Conservation (phyloP, 129 eudicot genomes). For the Flaveria robusta region DNA sequence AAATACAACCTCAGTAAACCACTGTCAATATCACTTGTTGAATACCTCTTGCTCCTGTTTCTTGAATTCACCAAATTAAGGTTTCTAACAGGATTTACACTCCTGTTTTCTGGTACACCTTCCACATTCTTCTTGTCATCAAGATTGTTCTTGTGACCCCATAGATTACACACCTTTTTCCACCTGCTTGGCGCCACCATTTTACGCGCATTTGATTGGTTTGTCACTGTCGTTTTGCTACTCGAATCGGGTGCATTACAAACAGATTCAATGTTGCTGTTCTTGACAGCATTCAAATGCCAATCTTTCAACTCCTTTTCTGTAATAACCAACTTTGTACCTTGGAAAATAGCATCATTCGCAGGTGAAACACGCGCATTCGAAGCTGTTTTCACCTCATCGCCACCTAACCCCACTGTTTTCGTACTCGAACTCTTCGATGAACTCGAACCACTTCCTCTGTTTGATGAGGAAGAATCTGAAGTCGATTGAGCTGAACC, state of each 20-base stretch:
- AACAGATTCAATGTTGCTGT: conserved; percentile 29
- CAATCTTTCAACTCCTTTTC: conserved; percentile 91
- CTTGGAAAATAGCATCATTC: conserved; percentile 44
- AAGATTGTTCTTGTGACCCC: conserved; percentile 55
- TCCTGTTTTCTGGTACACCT: conserved; percentile 26
- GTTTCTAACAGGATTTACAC: conserved; percentile 48
- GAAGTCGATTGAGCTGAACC: conserved; percentile 58
- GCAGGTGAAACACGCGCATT: conserved; percentile 50
- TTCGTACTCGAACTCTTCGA: conserved; percentile 53
- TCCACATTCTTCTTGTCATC: conserved; percentile 32
- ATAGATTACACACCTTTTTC: conserved; percentile 62
- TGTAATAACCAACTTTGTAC: conserved; percentile 70
- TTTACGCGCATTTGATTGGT: conserved; percentile 42
- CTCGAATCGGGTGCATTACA: conserved; percentile 25
- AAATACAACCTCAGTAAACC: conserved; percentile 67
- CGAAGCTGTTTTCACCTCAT: conserved; percentile 38
- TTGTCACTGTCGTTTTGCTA: conserved; percentile 28
- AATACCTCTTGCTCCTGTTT: conserved; percentile 45
- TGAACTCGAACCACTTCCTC: conserved; percentile 76
- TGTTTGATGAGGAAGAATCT: conserved; percentile 57
- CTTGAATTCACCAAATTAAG: conserved; percentile 49
- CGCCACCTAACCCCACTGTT: conserved; percentile 41
- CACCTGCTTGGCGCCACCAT: conserved; percentile 51
- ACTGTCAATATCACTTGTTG: conserved; percentile 54
- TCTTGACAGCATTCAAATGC: conserved; percentile 60